Conservation (phyloP, 306 rosid genomes). For the Arachis stenosperma region DNA sequence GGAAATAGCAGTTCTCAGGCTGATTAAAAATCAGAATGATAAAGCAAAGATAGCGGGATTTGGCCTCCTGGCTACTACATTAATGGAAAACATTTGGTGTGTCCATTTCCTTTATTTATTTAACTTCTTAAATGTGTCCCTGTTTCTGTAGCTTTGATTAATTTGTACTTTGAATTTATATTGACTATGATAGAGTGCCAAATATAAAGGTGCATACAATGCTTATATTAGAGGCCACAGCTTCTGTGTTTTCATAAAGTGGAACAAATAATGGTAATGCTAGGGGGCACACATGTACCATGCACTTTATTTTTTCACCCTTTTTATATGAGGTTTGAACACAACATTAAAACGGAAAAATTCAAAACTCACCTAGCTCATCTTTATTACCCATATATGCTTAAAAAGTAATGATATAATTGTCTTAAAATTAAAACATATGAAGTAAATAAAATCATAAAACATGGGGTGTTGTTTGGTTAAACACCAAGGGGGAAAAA, state of each 20-base stretch:
- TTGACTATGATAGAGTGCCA: conserved; percentile 26
- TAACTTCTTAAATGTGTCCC: conserved; percentile 39
- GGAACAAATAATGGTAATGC: conserved; percentile 33
- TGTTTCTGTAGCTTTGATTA: conserved; percentile 36
- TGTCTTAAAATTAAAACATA: not conserved
- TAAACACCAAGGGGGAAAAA: no score
- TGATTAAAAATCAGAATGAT: conserved; percentile 42
- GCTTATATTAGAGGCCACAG: conserved; percentile 30
- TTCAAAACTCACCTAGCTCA: not conserved
- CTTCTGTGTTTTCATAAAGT: conserved; percentile 42
- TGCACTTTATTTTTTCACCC: conserved; percentile 14
- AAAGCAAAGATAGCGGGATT: conserved; percentile 46
- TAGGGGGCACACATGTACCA: conserved; percentile 4
- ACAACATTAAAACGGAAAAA: not conserved
- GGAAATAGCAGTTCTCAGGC: conserved; percentile 31
- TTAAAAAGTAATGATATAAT: not conserved
- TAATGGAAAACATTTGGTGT: conserved; percentile 49
- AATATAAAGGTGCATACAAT: conserved; percentile 31
- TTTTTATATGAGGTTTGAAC: not conserved
- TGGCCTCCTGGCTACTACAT: conserved; percentile 45
- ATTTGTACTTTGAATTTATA: conserved; percentile 40
- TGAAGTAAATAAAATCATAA: not conserved
- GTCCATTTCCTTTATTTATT: conserved; percentile 33
- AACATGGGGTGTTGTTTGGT: not conserved
- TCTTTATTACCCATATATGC: not conserved